A percentile compares a stretch with the other conserved stretches of the same genome.
Conservation (phyloP, 148 eudicot species). For the Heliosperma pusillum region DNA sequence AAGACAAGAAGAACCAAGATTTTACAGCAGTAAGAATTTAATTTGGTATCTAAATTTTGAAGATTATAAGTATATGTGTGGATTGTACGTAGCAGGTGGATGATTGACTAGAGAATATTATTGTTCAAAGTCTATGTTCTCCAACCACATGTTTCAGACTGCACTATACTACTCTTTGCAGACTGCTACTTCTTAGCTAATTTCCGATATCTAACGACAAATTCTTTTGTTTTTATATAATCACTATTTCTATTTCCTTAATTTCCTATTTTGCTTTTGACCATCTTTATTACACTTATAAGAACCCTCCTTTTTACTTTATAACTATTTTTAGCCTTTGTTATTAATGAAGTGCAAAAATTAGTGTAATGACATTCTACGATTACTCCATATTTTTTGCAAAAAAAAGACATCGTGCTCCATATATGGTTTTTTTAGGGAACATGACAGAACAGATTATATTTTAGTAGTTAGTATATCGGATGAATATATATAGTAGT, state of each 20-base stretch:
- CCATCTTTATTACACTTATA: constrained; percentile 3
- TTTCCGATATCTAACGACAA: constrained; percentile 14
- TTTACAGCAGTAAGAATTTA: not conserved
- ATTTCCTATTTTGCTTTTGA: constrained; percentile 13
- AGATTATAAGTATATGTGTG: not conserved
- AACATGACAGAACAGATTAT: too few relatives aligned
- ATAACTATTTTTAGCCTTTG: constrained; percentile 1
- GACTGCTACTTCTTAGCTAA: constrained; percentile 3
- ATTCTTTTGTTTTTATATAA: not conserved
- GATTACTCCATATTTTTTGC: too few relatives aligned
- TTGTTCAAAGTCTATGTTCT: constrained; percentile 17
- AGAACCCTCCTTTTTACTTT: not conserved
- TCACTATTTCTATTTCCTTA: not conserved
- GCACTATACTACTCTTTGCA: not conserved
- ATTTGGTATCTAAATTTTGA: not conserved
- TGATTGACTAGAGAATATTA: constrained; percentile 16
- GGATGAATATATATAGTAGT: too few relatives aligned
- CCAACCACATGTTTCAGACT: constrained; percentile 17
- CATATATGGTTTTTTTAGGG: too few relatives aligned
- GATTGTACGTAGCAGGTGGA: constrained; percentile 13
- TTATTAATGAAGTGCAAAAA: constrained; percentile 4
- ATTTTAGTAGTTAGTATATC: too few relatives aligned
- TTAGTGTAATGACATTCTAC: not conserved
- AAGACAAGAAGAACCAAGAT: not conserved
- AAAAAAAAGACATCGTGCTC: too few relatives aligned